Evolutionary conservation across 2,329 filamentous ascomycete genomes (phyloP).

Genomic region (Penicillium sp.): DNA sequence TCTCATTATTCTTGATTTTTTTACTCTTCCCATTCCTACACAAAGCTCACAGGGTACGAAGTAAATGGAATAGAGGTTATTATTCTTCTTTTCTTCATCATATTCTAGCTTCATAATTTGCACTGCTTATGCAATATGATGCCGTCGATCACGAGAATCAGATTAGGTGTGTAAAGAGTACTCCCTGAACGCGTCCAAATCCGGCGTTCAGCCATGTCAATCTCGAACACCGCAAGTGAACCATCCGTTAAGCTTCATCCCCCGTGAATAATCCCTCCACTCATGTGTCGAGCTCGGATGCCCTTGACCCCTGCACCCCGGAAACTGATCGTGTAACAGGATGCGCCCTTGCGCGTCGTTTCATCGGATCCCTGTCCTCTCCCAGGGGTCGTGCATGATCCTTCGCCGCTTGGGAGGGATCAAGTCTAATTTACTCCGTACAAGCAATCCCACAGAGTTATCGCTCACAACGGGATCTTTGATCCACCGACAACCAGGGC

Average conservation of each 20-base stretch:
- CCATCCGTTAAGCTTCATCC: neutral
- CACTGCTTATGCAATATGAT: neutral
- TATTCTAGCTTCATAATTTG: too few relatives aligned
- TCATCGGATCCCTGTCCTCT: neutral
- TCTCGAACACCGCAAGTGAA: neutral
- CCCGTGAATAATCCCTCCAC: neutral
- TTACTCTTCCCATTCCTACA: too few relatives aligned
- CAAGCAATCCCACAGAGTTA: neutral
- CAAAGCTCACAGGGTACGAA: too few relatives aligned
- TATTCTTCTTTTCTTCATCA: too few relatives aligned
- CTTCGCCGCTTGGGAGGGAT: neutral
- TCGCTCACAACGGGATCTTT: too few relatives aligned
- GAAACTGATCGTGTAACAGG: neutral
- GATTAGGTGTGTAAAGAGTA: neutral
- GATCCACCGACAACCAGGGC: neutral
- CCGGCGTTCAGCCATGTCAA: neutral
- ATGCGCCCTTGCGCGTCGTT: slow-evolving; percentile 5
- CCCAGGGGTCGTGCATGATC: neutral
- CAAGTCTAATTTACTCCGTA: neutral
- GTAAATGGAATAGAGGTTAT: too few relatives aligned
- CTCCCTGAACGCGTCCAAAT: neutral
- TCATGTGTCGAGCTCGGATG: neutral
- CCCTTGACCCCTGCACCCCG: neutral
- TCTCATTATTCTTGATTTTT: neutral
- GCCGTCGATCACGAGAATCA: neutral